Percentiles rank a stretch among this genome's conserved stretches.
These are phyloP conservation scores for Amaranthus palmeri DNA, from an alignment of 148 eudicot species.

Conservation along the genomic window DNA sequence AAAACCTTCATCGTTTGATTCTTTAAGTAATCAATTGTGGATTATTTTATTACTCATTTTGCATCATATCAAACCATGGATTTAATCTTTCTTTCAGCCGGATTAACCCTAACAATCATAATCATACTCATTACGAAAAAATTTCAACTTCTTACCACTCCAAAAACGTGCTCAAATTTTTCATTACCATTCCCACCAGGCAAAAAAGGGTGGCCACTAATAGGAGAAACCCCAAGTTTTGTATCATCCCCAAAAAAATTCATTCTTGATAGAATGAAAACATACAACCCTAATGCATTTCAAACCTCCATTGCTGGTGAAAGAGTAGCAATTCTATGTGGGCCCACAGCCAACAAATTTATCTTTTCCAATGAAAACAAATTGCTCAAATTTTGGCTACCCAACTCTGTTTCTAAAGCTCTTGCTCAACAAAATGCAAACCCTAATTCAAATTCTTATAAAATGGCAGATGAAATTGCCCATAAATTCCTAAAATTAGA, in stretches of 20 bases:
- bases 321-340: slow-evolving; percentile 8
- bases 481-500: slow-evolving; percentile 5
- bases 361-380: slow-evolving; percentile 5
- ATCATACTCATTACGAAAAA: not conserved
- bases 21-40: no score
- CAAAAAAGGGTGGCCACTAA: slow-evolving; percentile 5
- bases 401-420: not conserved
- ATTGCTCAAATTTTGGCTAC: slow-evolving; percentile 7
- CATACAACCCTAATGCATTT: slow-evolving; percentile 6
- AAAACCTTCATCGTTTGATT: no score
- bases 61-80: not conserved
- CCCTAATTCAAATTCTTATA: no score
- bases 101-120: not conserved
- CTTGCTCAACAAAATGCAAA: not conserved
- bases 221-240: slow-evolving; percentile 11
- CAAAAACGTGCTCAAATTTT: not conserved
- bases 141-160: not conserved
- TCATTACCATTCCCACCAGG: slow-evolving; percentile 7
- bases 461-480: not conserved
- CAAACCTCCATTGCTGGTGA: slow-evolving; percentile 13
- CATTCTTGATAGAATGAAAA: slow-evolving; percentile 12
- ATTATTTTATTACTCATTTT: not conserved
- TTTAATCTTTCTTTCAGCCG: not conserved
- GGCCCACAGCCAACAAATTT: slow-evolving; percentile 15
- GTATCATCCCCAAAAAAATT: slow-evolving; percentile 4